Evolutionary conservation across 768 basidiomycete species (phyloP), one percentile per base, ranked within the genome.

Genomic region (Boletus bicolor): DNA sequence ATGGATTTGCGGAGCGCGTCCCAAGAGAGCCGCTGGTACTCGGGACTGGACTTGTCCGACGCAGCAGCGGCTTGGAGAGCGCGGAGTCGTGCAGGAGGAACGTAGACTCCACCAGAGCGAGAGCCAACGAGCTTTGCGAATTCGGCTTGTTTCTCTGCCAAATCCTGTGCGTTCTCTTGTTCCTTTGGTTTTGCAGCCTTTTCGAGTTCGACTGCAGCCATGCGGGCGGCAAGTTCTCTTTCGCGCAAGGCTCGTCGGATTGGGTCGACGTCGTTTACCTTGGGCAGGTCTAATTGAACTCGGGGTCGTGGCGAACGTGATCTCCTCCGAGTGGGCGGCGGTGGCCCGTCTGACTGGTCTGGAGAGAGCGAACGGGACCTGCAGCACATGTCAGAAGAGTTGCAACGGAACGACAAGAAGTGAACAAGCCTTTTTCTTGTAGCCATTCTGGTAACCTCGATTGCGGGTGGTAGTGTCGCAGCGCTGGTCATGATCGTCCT

Each of bases 1-100:
- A 99, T 90, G 49, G 89, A 91, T 75, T 99, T 99, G 68, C 95
- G 86, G 56, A 99, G 76, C 2, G 97, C 97, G 67, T 99, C 97
- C 97, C 97, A 99, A 10, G 93, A 91, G 56, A 99, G 75, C 10
- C 97, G 82, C 73, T 99, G 97, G 73, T 90, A 98, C 74, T 97
- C 95, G 19, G 86, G 65, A 56, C 89, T 89, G 45, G 79, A 77
- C 76, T 95, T 95, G 77, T 97, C 92, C 58, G 79, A 74, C 7
- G 83, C 73, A 8, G 93, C 92, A 9, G 93, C 93, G 15, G 68
- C 87, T 64, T 95, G 93, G 72, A 99, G 80, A 0, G 93, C 94
- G 44, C 94, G 82, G 38, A 98, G 77, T 26, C 95, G 84, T 37
- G 93, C 95, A 14, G 97, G 97, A 1, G 97, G 97, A 70, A 99